phyloP scores from a whole-genome alignment of 768 basidiomycete species.

The Leccinellum luteum region DNA sequence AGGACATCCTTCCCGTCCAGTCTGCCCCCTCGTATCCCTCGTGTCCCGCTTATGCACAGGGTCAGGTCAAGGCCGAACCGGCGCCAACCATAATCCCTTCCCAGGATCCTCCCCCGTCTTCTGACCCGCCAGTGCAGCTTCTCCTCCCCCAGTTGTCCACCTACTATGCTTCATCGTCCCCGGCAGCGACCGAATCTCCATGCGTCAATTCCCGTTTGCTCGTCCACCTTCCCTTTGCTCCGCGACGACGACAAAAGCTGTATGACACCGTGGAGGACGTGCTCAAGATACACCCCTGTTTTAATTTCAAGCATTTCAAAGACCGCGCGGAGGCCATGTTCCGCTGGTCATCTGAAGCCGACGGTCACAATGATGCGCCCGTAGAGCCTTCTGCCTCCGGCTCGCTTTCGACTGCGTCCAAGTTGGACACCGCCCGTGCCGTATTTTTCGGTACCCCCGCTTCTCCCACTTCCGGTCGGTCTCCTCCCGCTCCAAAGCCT shows the following conservation, averaged over 20 bases:
- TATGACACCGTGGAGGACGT: conserved; percentile 40
- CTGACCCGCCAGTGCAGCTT: conserved; percentile 24
- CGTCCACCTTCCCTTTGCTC: conserved; percentile 38
- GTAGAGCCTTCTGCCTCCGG: conserved; percentile 19
- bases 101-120: conserved; percentile 9
- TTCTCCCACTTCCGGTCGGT: conserved; percentile 10
- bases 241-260: conserved; percentile 36
- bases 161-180: conserved; percentile 23
- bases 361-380: conserved; percentile 13
- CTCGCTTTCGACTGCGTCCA: conserved; percentile 15
- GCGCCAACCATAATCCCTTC: conserved; percentile 25
- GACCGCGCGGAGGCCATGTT: conserved; percentile 45
- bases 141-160: conserved; percentile 16
- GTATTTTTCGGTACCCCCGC: conserved; percentile 29
- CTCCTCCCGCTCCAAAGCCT: conserved; percentile 13
- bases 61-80: conserved; percentile 38
- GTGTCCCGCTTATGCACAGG: conserved; percentile 10
- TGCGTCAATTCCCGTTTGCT: conserved; percentile 40
- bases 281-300: conserved; percentile 47
- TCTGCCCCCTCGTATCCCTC: conserved; percentile 15
- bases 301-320: conserved; percentile 48
- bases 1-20: conserved; percentile 23
- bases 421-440: conserved; percentile 28
- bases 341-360: conserved; percentile 36
- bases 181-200: conserved; percentile 24